phyloP scores from a whole-genome alignment of 345 rosid genomes.

The Eutrema japonicum region DNA sequence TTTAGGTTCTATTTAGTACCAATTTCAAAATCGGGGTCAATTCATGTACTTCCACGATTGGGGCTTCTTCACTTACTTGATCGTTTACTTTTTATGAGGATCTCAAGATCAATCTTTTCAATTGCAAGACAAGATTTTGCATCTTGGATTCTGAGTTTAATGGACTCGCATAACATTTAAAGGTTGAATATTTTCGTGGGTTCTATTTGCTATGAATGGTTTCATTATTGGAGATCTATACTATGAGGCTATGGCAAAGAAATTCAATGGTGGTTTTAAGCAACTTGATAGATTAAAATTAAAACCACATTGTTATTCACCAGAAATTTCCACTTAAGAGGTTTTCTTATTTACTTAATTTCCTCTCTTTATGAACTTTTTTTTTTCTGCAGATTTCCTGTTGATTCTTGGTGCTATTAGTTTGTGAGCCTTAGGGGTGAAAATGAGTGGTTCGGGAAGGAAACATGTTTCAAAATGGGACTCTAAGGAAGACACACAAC shows the following conservation, averaged over 20 bases:
- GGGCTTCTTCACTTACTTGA: neutral
- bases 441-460: conserved; percentile 66
- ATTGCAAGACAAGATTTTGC: neutral
- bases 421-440: conserved; percentile 23
- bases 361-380: neutral
- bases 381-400: conserved; percentile 3
- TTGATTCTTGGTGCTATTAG: conserved; percentile 3
- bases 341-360: neutral
- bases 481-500: conserved; percentile 59
- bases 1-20: neutral
- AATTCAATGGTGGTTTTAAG: neutral
- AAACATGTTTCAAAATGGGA: conserved; percentile 79
- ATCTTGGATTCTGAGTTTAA: conserved; percentile 8
- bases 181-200: neutral
- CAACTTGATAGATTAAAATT: neutral
- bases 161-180: neutral
- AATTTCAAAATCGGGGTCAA: conserved; percentile 1
- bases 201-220: conserved; percentile 10
- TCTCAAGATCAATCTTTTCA: conserved; percentile 2
- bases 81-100: neutral
- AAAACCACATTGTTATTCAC: neutral
- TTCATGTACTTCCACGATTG: conserved; percentile 9
- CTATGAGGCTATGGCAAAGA: neutral
- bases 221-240: conserved; percentile 15
- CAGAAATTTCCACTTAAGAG: neutral